Conservation (phyloP, 352 stramenopile genomes). For the Peronospora destructor region DNA sequence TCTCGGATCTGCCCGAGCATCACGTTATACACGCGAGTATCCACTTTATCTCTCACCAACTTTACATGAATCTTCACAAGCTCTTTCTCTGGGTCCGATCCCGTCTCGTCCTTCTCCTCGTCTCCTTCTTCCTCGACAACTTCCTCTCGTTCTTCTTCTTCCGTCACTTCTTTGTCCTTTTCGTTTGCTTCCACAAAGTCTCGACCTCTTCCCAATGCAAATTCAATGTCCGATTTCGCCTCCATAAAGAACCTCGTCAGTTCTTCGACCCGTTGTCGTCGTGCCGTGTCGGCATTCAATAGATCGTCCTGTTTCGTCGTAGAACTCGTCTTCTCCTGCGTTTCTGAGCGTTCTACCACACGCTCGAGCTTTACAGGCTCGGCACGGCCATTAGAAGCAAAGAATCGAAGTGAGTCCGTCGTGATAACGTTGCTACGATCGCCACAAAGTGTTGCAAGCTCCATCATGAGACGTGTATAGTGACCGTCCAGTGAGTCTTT, state of each 20-base stretch:
- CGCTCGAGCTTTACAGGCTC: slow-evolving; percentile 74
- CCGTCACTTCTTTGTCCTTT: slow-evolving; percentile 50
- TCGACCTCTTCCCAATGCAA: slow-evolving; percentile 61
- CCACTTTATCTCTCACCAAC: slow-evolving; percentile 60
- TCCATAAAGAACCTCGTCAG: slow-evolving; percentile 88
- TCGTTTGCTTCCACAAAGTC: slow-evolving; percentile 68
- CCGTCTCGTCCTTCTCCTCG: slow-evolving; percentile 38
- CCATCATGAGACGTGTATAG: slow-evolving; percentile 68
- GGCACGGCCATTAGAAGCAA: slow-evolving; percentile 45
- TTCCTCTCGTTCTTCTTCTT: slow-evolving; percentile 60
- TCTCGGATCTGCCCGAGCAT: slow-evolving; percentile 78
- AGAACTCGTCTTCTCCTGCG: slow-evolving; percentile 27
- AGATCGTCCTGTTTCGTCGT: slow-evolving; percentile 53
- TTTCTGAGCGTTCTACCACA: slow-evolving; percentile 36
- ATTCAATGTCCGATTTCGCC: slow-evolving; percentile 86
- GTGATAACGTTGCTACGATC: slow-evolving; percentile 73
- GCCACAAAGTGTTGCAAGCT: slow-evolving; percentile 63
- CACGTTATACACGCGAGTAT: slow-evolving; percentile 67
- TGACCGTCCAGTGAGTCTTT: slow-evolving; percentile 63
- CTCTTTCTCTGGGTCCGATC: slow-evolving; percentile 37
- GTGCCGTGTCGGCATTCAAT: slow-evolving; percentile 65
- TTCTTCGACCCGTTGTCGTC: slow-evolving; percentile 78
- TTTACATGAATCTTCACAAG: slow-evolving; percentile 43
- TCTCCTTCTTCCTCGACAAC: slow-evolving; percentile 48
- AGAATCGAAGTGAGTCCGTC: slow-evolving; percentile 63